A percentile compares a stretch with the other conserved stretches of the same genome.
Conservation (phyloP, 208 protist species). For the Trypanosoma mega region DNA sequence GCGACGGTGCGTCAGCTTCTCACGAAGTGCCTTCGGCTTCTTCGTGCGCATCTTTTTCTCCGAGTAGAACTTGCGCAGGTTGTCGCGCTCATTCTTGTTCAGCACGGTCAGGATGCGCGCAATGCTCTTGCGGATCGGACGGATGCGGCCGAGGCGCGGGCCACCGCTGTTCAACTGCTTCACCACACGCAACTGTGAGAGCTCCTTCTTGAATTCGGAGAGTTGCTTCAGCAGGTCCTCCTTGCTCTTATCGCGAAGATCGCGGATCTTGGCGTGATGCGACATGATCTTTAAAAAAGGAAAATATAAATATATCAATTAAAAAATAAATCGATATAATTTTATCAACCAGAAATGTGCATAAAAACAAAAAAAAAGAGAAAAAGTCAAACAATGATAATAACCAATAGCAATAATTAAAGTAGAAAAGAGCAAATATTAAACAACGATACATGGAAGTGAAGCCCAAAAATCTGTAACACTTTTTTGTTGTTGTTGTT, state of each 20-base stretch:
- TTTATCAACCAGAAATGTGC: neutral
- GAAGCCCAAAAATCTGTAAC: constrained; percentile 2
- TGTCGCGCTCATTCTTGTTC: constrained; percentile 93
- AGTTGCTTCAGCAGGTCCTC: constrained; percentile 97
- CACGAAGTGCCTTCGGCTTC: constrained; percentile 76
- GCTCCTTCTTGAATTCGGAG: constrained; percentile 96
- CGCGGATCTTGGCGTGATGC: constrained; percentile 85
- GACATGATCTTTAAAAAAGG: constrained; percentile 43
- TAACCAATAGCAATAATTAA: no score
- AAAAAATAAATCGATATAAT: neutral
- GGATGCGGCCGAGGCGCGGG: constrained; percentile 94
- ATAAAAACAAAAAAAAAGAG: neutral
- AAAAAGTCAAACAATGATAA: neutral
- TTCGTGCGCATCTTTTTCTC: constrained; percentile 86
- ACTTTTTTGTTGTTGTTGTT: no score
- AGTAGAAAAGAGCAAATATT: neutral
- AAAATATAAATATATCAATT: neutral
- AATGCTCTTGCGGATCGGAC: constrained; percentile 96
- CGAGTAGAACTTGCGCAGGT: constrained; percentile 94
- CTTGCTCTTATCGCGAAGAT: constrained; percentile 94
- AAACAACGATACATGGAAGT: constrained; percentile 10
- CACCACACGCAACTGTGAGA: constrained; percentile 95
- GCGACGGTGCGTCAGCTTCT: constrained; percentile 88
- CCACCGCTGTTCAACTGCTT: constrained; percentile 93
- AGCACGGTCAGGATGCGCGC: constrained; percentile 97